phyloP scores from a whole-genome alignment of 306 rosid genomes.

The Fragaria nilgerrensis region DNA sequence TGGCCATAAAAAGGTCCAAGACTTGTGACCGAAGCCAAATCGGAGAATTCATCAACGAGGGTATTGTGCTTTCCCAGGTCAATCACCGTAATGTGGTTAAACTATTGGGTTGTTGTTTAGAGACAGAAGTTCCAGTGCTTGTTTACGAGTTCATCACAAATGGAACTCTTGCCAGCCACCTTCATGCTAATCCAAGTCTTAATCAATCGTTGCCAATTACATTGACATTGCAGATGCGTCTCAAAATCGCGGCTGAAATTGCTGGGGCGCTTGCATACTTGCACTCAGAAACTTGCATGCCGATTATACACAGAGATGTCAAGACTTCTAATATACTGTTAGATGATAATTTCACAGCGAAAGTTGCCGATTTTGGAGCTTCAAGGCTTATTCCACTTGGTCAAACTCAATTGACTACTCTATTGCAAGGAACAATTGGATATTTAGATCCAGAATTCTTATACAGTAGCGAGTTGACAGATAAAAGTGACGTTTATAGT shows the following conservation, averaged over 20 bases:
- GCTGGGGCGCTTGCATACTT: slow-evolving; percentile 26
- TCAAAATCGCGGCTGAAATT: slow-evolving; percentile 25
- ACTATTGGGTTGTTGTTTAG: slow-evolving; percentile 30
- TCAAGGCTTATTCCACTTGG: slow-evolving; percentile 28
- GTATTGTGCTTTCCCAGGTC: slow-evolving; percentile 19
- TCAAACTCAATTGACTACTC: slow-evolving; percentile 29
- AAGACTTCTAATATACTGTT: slow-evolving; percentile 25
- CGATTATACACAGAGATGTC: slow-evolving; percentile 30
- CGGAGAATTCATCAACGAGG: slow-evolving; percentile 26
- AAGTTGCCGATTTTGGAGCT: slow-evolving; percentile 32
- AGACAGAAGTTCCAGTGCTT: slow-evolving; percentile 21
- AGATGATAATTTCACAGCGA: slow-evolving; percentile 16
- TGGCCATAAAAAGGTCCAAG: slow-evolving; percentile 31
- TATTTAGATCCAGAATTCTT: slow-evolving; percentile 25
- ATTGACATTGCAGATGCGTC: slow-evolving; percentile 23
- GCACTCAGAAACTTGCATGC: slow-evolving; percentile 25
- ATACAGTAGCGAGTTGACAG: slow-evolving; percentile 16
- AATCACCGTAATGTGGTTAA: slow-evolving; percentile 31
- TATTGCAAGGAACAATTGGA: slow-evolving; percentile 28
- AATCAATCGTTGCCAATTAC: neutral
- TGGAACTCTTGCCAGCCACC: slow-evolving; percentile 22
- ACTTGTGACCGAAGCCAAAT: slow-evolving; percentile 24
- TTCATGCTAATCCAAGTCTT: neutral
- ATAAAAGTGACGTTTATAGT: slow-evolving; percentile 17
- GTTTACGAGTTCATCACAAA: slow-evolving; percentile 28